phyloP scores from a whole-genome alignment of 2,329 filamentous ascomycete species.

The Lachnellula willkommii region DNA sequence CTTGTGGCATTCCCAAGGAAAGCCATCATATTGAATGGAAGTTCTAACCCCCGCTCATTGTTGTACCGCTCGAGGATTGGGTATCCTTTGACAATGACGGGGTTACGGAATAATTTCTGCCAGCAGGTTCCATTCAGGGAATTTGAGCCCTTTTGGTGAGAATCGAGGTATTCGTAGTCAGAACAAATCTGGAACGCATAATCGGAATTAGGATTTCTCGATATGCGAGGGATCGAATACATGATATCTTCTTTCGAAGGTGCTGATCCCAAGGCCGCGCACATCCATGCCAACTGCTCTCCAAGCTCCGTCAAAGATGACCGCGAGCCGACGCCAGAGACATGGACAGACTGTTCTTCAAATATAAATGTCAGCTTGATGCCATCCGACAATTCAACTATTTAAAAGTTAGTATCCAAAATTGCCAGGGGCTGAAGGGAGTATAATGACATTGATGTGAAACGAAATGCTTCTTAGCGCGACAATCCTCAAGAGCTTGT shows the following conservation, averaged over 20 bases:
- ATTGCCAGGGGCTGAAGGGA: not conserved
- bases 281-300: not conserved
- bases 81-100: conserved; percentile 11
- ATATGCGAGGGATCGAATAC: not conserved
- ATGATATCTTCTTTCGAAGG: not conserved
- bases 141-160: not conserved
- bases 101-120: conserved; percentile 12
- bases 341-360: no score
- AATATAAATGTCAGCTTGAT: not conserved
- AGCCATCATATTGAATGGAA: conserved; percentile 24
- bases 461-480: no score
- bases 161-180: not conserved
- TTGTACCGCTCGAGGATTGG: conserved; percentile 9
- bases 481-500: not conserved
- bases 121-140: conserved; percentile 4
- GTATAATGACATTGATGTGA: no score
- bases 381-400: not conserved
- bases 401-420: not conserved
- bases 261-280: not conserved
- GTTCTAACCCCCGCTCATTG: conserved; percentile 16
- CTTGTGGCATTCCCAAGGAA: conserved; percentile 10
- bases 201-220: not conserved
- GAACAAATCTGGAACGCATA: not conserved
- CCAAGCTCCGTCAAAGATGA: not conserved
- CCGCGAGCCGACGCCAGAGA: not conserved